phyloP scores from a whole-genome alignment of 345 rosid species.

The Bruguiera gymnorhiza region DNA sequence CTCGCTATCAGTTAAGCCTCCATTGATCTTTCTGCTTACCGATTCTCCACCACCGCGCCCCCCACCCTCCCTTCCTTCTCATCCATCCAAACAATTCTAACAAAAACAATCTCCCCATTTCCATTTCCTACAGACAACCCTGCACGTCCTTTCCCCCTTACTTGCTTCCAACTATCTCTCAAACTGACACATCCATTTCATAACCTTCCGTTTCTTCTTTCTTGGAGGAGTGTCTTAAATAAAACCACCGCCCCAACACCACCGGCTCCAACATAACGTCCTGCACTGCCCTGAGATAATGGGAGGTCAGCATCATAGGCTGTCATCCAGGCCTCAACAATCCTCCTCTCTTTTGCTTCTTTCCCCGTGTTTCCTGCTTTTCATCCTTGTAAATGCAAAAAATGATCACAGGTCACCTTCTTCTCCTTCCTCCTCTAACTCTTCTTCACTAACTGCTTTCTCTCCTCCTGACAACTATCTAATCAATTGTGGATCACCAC shows the following conservation, averaged over 20 bases:
- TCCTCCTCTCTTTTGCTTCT: slow-evolving; percentile 12
- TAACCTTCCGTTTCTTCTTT: too few species aligned
- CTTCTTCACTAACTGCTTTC: slow-evolving; percentile 14
- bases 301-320: slow-evolving; percentile 28
- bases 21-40: slow-evolving; percentile 1
- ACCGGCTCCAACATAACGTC: neutral
- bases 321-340: slow-evolving; percentile 7
- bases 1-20: slow-evolving; percentile 22
- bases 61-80: neutral
- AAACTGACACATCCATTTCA: too few species aligned
- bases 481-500: slow-evolving; percentile 68
- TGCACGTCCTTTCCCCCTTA: slow-evolving; percentile 44
- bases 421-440: neutral
- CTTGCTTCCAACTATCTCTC: slow-evolving; percentile 41
- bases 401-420: neutral
- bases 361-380: slow-evolving; percentile 21
- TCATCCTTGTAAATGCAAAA: slow-evolving; percentile 11
- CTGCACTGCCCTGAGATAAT: slow-evolving; percentile 18
- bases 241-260: neutral
- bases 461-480: slow-evolving; percentile 62
- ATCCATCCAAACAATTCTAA: neutral
- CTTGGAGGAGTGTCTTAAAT: too few species aligned
- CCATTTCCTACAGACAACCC: slow-evolving; percentile 17
- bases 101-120: neutral
- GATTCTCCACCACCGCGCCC: slow-evolving; percentile 9